Evolutionary conservation across 1,139 yeast genomes (phyloP), one percentile per base, ranked within the genome.

Genomic region (Pichia sp.): DNA sequence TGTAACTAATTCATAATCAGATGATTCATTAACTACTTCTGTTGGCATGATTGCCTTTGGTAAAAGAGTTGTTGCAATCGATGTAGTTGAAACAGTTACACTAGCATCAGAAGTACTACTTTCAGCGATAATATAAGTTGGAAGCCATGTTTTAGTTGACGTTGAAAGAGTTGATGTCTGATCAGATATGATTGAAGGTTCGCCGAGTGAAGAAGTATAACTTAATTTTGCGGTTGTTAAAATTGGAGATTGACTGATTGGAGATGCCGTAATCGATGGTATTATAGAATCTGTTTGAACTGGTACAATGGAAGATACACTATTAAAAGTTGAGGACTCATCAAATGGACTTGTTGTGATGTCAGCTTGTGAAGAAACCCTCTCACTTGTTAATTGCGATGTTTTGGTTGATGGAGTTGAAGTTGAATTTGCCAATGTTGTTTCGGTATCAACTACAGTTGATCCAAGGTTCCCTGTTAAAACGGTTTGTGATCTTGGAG

Each of bases 11-110:
- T 74, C 69, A 62, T 77, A 82, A 47, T 49, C 50, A 12, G 63
- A 57, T 9, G 77, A 77, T 32, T 82, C 83, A 22, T 59, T 56
- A 9, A 69, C 58, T 5, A 74, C 68, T 20, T 70, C 65, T 2
- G 73, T 73, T 12, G 82, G 80, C 2, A 83, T 74, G 56, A 84
- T 82, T 2, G 85, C 89, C 60, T 76, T 77, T 46, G 92, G 92
- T 57, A 83, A 70, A 9, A 42, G 27, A 5, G 82, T 69, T 2
- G 82, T 71, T 30, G 70, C 69, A 37, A 70, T 64, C 26, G 60
- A 42, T 22, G 63, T 59, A 5, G 69, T 53, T 6, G 72, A 54
- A 3, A 52, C 37, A n/a, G 71, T 63, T 3, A 20, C 15, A 6
- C 73, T 45, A 13, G 62, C 55, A 30, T 59, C 45, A 5, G 52